Base-by-base conservation (phyloP, 495 filamentous ascomycete genomes). In the Aspergillus campestris region DNA sequence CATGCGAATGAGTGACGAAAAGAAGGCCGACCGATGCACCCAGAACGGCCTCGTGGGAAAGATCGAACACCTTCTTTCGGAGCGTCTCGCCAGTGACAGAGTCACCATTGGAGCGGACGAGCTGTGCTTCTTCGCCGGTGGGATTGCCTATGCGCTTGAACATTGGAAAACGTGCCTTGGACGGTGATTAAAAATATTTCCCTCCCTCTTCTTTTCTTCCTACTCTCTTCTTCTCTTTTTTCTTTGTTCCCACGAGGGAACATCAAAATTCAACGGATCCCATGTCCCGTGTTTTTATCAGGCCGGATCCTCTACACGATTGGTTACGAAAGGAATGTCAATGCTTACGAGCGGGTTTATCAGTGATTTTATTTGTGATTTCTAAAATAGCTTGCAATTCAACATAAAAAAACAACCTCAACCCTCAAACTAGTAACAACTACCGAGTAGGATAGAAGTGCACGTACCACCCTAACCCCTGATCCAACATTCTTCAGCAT, bases 121-220 rank as follows among this genome's bases (percentile, higher is more conserved):
- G 43, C 40, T 71, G 39, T 62, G 66, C 43, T 70, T 73, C 40
- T 67, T 73, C 40, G 67, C 70, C 8, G 66, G 65, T 10, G 65
- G 67, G 8, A 49, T 73, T 32, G 59, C 52, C 8, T 66, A 66
- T 36, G 67, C 65, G 0, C 57, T 73, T 15, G 63, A 62, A 27
- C 61, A 58, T 34, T 56, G 61, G 49, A 52, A 58, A n/a, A 34
- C 31, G 24, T 41, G 41, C 8, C 12, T 47, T n/a, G 13, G 13
- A 14, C 9, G 27, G 5, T 15, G 8, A 7, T 42, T 7, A 29
- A n/a, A 41, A 41, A 31, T 2, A 12, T 0, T 18, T 42, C 14
- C 11, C 14, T 14, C 3, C n/a, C 10, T 43, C 15, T 29, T 43
- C 4, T 34, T n/a, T 18, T 11, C 6, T 15, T 1, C 15, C 7